Conservation (phyloP, 768 basidiomycete species). For the Lactarius sp. region DNA sequence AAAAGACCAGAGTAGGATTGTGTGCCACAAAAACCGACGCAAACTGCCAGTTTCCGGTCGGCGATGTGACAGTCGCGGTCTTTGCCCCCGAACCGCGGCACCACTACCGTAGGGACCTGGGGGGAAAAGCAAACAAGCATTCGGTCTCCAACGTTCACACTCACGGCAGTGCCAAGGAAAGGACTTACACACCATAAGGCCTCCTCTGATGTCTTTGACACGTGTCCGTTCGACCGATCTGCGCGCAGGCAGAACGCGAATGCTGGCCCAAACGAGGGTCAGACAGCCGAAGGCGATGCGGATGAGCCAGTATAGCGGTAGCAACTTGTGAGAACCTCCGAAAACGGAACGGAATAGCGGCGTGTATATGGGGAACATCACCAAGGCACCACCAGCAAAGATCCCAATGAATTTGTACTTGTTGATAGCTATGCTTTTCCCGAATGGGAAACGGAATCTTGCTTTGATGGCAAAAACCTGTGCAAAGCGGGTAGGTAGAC, state of each 20-base stretch:
- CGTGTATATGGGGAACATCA: constrained; percentile 65
- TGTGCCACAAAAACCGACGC: too few species aligned
- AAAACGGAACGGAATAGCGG: constrained; percentile 67
- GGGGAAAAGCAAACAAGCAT: constrained; percentile 1
- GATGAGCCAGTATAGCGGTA: constrained; percentile 66
- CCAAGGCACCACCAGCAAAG: constrained; percentile 53
- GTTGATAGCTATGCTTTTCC: constrained; percentile 50
- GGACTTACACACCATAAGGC: constrained; percentile 66
- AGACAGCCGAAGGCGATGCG: constrained; percentile 54
- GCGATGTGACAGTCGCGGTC: too few species aligned
- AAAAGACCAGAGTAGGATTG: too few species aligned
- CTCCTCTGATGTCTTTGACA: constrained; percentile 63
- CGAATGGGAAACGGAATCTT: constrained; percentile 57
- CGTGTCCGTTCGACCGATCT: constrained; percentile 50
- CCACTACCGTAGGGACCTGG: constrained; percentile 39
- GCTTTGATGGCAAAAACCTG: constrained; percentile 67
- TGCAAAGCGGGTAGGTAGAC: neutral
- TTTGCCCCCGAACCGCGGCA: too few species aligned
- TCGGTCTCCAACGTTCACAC: constrained; percentile 14
- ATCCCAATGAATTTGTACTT: constrained; percentile 63
- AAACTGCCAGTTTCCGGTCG: too few species aligned
- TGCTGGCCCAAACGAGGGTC: constrained; percentile 51
- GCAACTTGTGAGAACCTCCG: constrained; percentile 52
- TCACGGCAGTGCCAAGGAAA: neutral
- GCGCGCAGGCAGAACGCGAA: constrained; percentile 53